phyloP scores from a whole-genome alignment of 2,329 filamentous ascomycete species.

The Botrytis sinoallii region DNA sequence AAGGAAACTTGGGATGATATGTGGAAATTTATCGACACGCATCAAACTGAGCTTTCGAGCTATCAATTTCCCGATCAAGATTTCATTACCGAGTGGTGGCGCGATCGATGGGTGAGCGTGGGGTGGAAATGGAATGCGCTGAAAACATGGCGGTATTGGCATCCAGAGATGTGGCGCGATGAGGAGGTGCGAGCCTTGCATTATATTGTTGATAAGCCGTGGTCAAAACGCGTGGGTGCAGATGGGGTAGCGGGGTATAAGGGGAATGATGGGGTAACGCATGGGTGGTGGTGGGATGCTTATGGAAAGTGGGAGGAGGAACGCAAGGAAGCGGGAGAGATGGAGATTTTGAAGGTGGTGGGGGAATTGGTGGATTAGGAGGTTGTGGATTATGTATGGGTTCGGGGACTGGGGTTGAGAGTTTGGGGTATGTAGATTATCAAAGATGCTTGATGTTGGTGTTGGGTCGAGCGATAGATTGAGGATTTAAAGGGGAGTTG shows the following conservation, averaged over 20 bases:
- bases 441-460: neutral
- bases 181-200: conserved; percentile 35
- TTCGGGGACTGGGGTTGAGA: neutral
- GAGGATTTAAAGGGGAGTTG: neutral
- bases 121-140: conserved; percentile 47
- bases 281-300: neutral
- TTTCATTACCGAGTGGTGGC: conserved; percentile 52
- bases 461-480: neutral
- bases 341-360: neutral
- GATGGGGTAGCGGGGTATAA: neutral
- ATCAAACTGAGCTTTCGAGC: conserved; percentile 18
- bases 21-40: conserved; percentile 35
- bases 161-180: conserved; percentile 32
- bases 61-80: conserved; percentile 57
- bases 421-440: neutral
- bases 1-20: conserved; percentile 40
- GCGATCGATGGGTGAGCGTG: conserved; percentile 51
- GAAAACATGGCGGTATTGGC: conserved; percentile 5
- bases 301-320: neutral
- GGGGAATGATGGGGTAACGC: neutral
- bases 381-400: neutral
- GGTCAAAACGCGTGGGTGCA: neutral
- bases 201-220: conserved; percentile 1
- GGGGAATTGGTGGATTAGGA: neutral
- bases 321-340: neutral